phyloP scores from a whole-genome alignment of 1,139 yeast genomes.

The Debaryomyces subglobosus region DNA sequence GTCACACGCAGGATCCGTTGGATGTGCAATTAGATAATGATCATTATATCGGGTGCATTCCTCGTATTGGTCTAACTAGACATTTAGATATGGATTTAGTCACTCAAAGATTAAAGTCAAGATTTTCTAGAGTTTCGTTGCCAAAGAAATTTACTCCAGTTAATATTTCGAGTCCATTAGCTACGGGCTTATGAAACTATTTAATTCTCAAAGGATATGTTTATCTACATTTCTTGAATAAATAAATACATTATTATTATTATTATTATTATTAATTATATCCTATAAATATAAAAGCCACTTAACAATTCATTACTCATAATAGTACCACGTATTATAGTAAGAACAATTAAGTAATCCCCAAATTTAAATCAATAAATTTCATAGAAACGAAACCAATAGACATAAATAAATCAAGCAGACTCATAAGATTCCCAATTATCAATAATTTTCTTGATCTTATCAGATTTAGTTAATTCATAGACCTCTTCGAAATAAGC shows the following conservation, averaged over 20 bases:
- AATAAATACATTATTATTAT: conserved; percentile 1
- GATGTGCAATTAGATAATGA: conserved; percentile 96
- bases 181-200: conserved; percentile 26
- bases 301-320: background rate
- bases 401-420: conserved; percentile 26
- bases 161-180: conserved; percentile 73
- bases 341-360: background rate
- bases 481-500: conserved; percentile 97
- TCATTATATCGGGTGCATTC: conserved; percentile 96
- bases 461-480: conserved; percentile 85
- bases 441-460: conserved; percentile 85
- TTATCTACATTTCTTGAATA: background rate
- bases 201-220: background rate
- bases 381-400: background rate
- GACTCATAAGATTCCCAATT: conserved; percentile 89
- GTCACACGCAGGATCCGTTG: conserved; percentile 96
- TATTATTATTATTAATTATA: background rate
- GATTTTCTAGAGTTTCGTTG: conserved; percentile 83
- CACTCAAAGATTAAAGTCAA: conserved; percentile 74
- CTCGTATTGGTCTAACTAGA: conserved; percentile 84
- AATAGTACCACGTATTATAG: conserved; percentile 10
- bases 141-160: conserved; percentile 93
- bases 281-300: background rate
- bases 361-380: background rate
- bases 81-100: conserved; percentile 93